Evolutionary conservation across 2,329 filamentous ascomycete genomes (phyloP).

Genomic region (Pseudogymnoascus verrucosus): DNA sequence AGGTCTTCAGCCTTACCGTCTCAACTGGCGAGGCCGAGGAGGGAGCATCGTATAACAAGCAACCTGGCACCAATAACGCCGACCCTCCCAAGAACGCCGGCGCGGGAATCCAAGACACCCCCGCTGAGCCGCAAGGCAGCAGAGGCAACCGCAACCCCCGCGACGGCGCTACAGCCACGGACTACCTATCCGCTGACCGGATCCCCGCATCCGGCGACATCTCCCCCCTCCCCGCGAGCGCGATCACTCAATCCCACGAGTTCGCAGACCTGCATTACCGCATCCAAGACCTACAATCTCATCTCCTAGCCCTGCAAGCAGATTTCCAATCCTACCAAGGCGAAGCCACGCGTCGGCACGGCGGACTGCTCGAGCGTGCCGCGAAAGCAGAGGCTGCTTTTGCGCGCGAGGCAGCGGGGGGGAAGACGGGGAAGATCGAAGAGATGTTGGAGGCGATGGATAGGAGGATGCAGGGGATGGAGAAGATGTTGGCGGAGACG

Average conservation of each 20-base stretch:
- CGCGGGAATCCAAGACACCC: slow-evolving; percentile 12
- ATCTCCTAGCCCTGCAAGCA: slow-evolving; percentile 54
- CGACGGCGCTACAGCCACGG: slow-evolving; percentile 13
- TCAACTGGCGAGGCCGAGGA: slow-evolving; percentile 42
- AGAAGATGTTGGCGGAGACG: background rate
- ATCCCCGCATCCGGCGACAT: slow-evolving; percentile 41
- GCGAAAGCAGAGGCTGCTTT: slow-evolving; percentile 10
- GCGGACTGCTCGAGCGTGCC: slow-evolving; percentile 12
- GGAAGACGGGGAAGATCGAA: slow-evolving; percentile 11
- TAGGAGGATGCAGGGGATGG: slow-evolving; percentile 3
- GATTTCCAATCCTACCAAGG: slow-evolving; percentile 44
- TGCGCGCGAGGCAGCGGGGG: slow-evolving; percentile 12
- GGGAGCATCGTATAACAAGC: slow-evolving; percentile 18
- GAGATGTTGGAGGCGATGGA: slow-evolving; percentile 10
- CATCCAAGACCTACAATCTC: slow-evolving; percentile 64
- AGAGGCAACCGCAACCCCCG: background rate
- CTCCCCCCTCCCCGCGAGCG: slow-evolving; percentile 37
- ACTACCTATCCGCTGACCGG: slow-evolving; percentile 34
- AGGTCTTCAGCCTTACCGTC: slow-evolving; percentile 79
- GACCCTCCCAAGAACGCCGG: background rate
- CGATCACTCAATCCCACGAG: slow-evolving; percentile 47
- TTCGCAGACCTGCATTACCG: slow-evolving; percentile 82
- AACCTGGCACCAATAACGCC: slow-evolving; percentile 15
- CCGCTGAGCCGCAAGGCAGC: background rate
- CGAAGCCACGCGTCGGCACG: slow-evolving; percentile 37